Conservation (phyloP, 495 filamentous ascomycete genomes). For the Aspergillus ostianus region DNA sequence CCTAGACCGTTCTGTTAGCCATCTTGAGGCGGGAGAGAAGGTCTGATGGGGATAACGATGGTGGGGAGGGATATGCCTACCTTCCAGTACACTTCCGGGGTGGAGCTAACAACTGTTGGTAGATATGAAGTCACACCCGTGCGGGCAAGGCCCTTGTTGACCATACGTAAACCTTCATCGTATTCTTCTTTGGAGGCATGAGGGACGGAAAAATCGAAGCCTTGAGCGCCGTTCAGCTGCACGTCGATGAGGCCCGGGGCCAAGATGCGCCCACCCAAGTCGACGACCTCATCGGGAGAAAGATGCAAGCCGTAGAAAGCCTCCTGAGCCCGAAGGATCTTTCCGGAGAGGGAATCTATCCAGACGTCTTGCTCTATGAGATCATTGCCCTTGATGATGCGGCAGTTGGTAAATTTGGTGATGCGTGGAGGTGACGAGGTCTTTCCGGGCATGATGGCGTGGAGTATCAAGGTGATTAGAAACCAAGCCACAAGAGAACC, state of each 20-base stretch:
- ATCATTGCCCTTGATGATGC: conserved; percentile 58
- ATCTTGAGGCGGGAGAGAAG: background rate
- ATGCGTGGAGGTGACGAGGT: conserved; percentile 47
- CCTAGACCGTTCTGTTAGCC: conserved; percentile 33
- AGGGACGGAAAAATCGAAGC: conserved; percentile 80
- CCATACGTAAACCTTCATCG: conserved; percentile 58
- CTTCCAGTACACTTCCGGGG: conserved; percentile 65
- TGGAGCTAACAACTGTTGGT: conserved; percentile 70
- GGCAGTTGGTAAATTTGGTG: conserved; percentile 82
- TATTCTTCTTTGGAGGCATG: conserved; percentile 62
- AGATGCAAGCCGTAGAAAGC: conserved; percentile 69
- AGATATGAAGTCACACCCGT: conserved; percentile 85
- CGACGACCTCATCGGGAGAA: conserved; percentile 53
- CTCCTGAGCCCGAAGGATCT: conserved; percentile 71
- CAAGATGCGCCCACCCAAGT: conserved; percentile 75
- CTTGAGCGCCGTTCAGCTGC: conserved; percentile 82
- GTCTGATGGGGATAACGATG: background rate
- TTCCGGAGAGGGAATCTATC: conserved; percentile 72
- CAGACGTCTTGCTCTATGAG: conserved; percentile 74
- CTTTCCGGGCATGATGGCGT: conserved; percentile 38
- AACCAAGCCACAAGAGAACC: background rate
- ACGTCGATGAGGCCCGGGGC: conserved; percentile 82
- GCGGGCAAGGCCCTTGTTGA: conserved; percentile 65
- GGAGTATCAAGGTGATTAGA: background rate
- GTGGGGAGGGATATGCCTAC: conserved; percentile 21